A percentile compares a stretch with the other conserved stretches of the same genome.
phyloP scores from a whole-genome alignment of 2,329 filamentous ascomycete species.

The Hysterium pulicare region DNA sequence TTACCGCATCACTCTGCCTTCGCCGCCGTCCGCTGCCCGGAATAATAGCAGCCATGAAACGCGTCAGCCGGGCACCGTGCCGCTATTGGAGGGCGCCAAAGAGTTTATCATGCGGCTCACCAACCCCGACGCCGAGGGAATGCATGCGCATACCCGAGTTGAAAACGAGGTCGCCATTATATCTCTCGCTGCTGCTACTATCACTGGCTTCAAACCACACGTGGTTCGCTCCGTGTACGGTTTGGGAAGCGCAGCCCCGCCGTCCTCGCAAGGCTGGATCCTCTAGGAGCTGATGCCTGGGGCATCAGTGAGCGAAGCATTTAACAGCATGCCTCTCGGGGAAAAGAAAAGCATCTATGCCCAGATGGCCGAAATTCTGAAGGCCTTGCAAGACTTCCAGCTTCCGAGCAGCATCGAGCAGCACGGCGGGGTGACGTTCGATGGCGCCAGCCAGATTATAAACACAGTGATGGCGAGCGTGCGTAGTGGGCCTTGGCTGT shows the following conservation, averaged over 20 bases:
- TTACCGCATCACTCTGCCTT: slow-evolving; percentile 23
- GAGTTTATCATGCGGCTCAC: slow-evolving; percentile 33
- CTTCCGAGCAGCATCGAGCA: slow-evolving; percentile 29
- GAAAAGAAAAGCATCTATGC: slow-evolving; percentile 25
- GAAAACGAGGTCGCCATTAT: slow-evolving; percentile 21
- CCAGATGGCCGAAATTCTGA: slow-evolving; percentile 31
- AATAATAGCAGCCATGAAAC: slow-evolving; percentile 4
- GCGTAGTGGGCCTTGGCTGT: slow-evolving; percentile 28
- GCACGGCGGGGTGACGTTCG: slow-evolving; percentile 33
- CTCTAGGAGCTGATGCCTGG: slow-evolving; percentile 33
- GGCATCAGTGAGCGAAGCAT: slow-evolving; percentile 16
- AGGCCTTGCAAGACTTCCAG: slow-evolving; percentile 28
- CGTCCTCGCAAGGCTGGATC: slow-evolving; percentile 25
- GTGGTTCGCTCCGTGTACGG: slow-evolving; percentile 32
- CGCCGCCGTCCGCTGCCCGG: slow-evolving; percentile 7
- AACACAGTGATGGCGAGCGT: slow-evolving; percentile 32
- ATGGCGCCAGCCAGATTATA: slow-evolving; percentile 25
- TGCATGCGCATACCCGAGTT: slow-evolving; percentile 17
- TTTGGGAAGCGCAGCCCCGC: slow-evolving; percentile 21
- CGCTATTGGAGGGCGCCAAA: slow-evolving; percentile 21
- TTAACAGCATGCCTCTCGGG: slow-evolving; percentile 16
- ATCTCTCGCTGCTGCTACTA: slow-evolving; percentile 25
- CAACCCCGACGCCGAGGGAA: slow-evolving; percentile 31
- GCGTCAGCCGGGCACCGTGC: slow-evolving; percentile 20
- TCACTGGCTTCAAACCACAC: slow-evolving; percentile 18